These are phyloP conservation scores for Pterocarpus santalinus DNA, from an alignment of 306 rosid species.

Conservation along the genomic window DNA sequence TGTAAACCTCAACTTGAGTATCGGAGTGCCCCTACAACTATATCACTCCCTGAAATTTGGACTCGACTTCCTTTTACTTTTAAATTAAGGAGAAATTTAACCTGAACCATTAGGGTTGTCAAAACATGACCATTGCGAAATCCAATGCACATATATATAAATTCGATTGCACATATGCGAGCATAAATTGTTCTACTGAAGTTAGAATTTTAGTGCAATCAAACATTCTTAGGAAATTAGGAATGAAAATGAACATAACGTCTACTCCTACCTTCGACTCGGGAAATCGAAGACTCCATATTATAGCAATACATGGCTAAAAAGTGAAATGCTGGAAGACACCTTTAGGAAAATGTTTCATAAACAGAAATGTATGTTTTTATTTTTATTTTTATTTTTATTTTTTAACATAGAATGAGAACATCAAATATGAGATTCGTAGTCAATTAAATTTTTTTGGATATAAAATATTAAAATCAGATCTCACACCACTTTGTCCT, in stretches of 20 bases:
- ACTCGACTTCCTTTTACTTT: neutral
- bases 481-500: no score
- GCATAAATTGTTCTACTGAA: neutral
- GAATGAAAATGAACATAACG: neutral
- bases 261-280: neutral
- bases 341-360: slow-evolving; percentile 24
- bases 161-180: neutral
- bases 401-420: no score
- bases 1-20: no score
- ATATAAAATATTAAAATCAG: no score
- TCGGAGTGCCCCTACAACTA: no score
- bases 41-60: no score
- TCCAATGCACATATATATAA: neutral
- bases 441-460: no score
- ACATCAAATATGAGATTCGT: no score
- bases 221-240: slow-evolving; percentile 25
- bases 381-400: no score
- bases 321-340: slow-evolving; percentile 14
- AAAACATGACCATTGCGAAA: neutral
- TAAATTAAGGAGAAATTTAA: neutral
- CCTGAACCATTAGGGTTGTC: neutral
- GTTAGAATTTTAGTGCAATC: slow-evolving; percentile 25
- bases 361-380: neutral
- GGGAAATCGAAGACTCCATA: neutral
- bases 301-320: neutral